A percentile compares a stretch with the other conserved stretches of the same genome.
phyloP scores from a whole-genome alignment of 2,329 filamentous ascomycete species.

The Colletotrichum horii region DNA sequence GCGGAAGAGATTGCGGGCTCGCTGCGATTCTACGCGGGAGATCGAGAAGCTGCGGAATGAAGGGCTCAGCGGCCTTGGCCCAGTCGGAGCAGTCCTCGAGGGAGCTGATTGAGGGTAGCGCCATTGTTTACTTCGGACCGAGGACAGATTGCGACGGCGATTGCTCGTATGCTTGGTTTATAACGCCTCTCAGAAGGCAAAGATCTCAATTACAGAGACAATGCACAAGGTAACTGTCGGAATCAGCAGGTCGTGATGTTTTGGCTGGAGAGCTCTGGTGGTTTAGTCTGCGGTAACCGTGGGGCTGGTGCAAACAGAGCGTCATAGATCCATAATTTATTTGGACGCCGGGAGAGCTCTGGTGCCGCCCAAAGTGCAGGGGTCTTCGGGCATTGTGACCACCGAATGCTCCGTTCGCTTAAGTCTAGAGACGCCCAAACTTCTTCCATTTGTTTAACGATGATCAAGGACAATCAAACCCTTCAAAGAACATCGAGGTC shows the following conservation, averaged over 20 bases:
- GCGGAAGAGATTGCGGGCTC: conserved; percentile 65
- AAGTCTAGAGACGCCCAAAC: not conserved
- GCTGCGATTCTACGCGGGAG: conserved; percentile 70
- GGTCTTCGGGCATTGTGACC: not conserved
- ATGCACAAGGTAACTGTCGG: not conserved
- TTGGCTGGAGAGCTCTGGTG: not conserved
- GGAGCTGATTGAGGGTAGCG: conserved; percentile 73
- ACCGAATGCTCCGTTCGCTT: not conserved
- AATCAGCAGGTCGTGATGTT: not conserved
- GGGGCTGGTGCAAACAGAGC: conserved; percentile 6
- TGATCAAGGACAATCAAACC: not conserved
- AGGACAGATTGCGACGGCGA: not conserved
- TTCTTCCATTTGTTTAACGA: not conserved
- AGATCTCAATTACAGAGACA: not conserved
- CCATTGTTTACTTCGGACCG: conserved; percentile 51
- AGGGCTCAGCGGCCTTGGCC: conserved; percentile 76
- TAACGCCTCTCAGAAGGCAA: not conserved
- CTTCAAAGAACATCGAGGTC: not conserved
- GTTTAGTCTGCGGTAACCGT: not conserved
- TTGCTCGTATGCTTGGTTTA: not conserved
- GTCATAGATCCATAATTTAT: conserved; percentile 10
- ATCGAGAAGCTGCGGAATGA: conserved; percentile 70
- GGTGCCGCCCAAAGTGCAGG: not conserved
- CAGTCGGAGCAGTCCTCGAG: conserved; percentile 80
- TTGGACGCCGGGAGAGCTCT: not conserved